phyloP scores from a whole-genome alignment of 2,329 filamentous ascomycete species.

The Lachnellula cervina region DNA sequence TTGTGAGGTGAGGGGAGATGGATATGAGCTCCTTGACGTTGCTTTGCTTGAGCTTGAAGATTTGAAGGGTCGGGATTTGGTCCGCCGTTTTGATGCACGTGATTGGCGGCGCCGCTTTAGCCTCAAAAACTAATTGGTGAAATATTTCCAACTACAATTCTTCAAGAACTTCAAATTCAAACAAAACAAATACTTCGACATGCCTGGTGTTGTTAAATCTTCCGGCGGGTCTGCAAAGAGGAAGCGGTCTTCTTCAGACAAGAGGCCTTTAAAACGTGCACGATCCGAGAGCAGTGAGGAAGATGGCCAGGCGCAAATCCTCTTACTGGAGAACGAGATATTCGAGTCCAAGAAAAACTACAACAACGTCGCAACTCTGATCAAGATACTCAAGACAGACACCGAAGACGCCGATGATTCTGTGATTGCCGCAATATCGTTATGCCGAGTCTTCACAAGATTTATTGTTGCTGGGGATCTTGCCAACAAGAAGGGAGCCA shows the following conservation, averaged over 20 bases:
- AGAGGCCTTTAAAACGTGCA: constrained; percentile 41
- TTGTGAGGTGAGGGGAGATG: constrained; percentile 64
- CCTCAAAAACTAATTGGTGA: constrained; percentile 2
- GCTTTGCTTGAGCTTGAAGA: constrained; percentile 19
- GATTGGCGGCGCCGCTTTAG: constrained; percentile 1
- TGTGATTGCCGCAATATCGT: constrained; percentile 68
- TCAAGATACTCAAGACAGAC: constrained; percentile 53
- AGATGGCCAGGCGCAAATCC: constrained; percentile 59
- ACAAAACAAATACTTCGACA: constrained; percentile 13
- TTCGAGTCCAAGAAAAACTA: constrained; percentile 83
- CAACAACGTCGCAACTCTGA: constrained; percentile 77
- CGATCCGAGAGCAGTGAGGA: constrained; percentile 40
- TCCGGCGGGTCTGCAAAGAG: constrained; percentile 30
- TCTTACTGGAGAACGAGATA: constrained; percentile 74
- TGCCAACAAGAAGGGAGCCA: constrained; percentile 56
- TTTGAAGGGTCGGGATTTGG: constrained; percentile 23
- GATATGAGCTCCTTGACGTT: constrained; percentile 34
- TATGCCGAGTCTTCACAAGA: constrained; percentile 82
- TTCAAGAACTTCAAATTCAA: constrained; percentile 4
- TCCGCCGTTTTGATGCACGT: constrained; percentile 11
- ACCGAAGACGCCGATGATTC: constrained; percentile 50
- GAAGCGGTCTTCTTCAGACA: constrained; percentile 48
- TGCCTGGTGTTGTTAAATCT: constrained; percentile 21
- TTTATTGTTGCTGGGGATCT: constrained; percentile 71
- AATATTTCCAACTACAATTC: neutral